Percentiles rank a stretch among this genome's conserved stretches.
Evolutionary conservation across 1,284 basidiomycete species (phyloP).

Genomic region (Erythrobasidium hasegawianum): DNA sequence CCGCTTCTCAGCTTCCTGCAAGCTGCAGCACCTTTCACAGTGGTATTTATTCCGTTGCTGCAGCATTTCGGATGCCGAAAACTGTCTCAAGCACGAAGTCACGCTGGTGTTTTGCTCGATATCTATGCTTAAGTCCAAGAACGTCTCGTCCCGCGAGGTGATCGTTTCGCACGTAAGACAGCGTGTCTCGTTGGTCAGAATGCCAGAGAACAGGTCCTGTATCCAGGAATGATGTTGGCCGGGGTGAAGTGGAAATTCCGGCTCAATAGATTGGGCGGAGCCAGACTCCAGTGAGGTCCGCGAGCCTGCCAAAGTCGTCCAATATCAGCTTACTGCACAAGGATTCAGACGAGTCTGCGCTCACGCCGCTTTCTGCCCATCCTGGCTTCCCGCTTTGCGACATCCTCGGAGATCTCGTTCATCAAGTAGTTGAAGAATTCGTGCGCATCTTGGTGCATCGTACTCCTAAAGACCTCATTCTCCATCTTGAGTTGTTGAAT

Average conservation of each 20-base stretch:
- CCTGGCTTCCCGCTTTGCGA: constrained; percentile 53
- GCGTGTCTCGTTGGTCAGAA: constrained; percentile 90
- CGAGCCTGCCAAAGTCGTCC: not conserved
- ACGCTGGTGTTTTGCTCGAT: constrained; percentile 96
- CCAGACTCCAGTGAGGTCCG: not conserved
- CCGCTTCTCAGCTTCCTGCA: constrained; percentile 98
- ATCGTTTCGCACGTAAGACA: constrained; percentile 96
- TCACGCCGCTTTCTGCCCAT: constrained; percentile 12
- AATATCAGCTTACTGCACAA: not conserved
- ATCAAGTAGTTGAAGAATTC: constrained; percentile 94
- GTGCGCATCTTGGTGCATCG: constrained; percentile 60
- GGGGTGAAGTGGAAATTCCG: not conserved
- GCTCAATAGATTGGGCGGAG: not conserved
- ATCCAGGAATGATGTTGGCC: constrained; percentile 55
- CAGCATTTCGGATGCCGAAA: constrained; percentile 96
- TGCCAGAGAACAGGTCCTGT: constrained; percentile 87
- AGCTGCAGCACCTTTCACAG: constrained; percentile 90
- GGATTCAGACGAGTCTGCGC: not conserved
- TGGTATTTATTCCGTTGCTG: constrained; percentile 98
- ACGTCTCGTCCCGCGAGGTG: constrained; percentile 92
- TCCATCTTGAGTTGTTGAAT: constrained; percentile 83
- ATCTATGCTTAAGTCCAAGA: constrained; percentile 95
- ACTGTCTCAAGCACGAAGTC: constrained; percentile 89
- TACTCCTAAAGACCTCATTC: constrained; percentile 78
- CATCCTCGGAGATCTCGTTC: constrained; percentile 88